Evolutionary conservation across 2,329 filamentous ascomycete genomes (phyloP).

Genomic region (Dactylellina drechsleri): DNA sequence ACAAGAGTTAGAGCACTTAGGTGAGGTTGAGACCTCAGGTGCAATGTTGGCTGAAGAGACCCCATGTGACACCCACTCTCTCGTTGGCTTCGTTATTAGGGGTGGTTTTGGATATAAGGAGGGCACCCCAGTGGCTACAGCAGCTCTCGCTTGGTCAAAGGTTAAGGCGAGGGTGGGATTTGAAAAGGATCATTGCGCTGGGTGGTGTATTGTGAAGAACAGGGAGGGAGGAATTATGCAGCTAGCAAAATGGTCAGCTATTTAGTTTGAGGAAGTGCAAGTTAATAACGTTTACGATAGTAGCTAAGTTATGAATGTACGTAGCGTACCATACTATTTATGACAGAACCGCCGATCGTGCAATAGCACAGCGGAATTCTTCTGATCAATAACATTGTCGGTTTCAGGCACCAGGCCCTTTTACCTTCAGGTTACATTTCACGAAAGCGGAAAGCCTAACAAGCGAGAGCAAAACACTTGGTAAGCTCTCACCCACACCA

Average conservation of each 20-base stretch:
- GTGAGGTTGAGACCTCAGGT: neutral
- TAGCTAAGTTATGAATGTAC: neutral
- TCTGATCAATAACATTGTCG: too few relatives aligned
- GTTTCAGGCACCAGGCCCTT: too few relatives aligned
- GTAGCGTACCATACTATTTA: too few relatives aligned
- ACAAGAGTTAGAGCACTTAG: neutral
- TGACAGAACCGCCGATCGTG: too few relatives aligned
- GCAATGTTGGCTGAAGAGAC: neutral
- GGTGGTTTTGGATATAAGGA: constrained; percentile 35
- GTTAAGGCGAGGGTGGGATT: neutral
- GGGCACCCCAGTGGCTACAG: constrained; percentile 23
- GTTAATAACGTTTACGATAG: neutral
- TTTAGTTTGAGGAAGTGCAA: constrained; percentile 14
- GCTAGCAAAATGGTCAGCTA: constrained; percentile 30
- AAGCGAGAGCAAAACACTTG: neutral
- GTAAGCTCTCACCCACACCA: neutral
- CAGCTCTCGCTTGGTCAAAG: constrained; percentile 34
- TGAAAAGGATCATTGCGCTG: neutral
- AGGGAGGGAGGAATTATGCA: constrained; percentile 5
- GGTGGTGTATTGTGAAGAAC: constrained; percentile 38
- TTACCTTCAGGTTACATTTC: neutral
- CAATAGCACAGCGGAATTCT: too few relatives aligned
- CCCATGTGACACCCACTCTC: neutral
- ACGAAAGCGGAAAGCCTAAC: neutral
- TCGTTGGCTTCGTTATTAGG: constrained; percentile 38